Base-by-base conservation (phyloP, 768 basidiomycete species). In the Rhodotorula sphaerocarpa region DNA sequence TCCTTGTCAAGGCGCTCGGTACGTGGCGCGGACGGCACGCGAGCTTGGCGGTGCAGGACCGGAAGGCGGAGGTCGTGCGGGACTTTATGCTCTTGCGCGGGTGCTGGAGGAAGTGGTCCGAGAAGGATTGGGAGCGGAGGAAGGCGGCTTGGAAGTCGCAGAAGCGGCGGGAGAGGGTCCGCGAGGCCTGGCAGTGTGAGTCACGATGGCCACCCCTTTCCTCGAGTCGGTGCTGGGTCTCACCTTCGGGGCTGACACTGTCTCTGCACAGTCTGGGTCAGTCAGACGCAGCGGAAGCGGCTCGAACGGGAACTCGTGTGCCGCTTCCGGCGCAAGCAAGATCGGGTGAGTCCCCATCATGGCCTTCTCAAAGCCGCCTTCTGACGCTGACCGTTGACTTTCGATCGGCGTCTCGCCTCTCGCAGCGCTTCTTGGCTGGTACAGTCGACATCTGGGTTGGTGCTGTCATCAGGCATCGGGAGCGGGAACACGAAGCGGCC, bases 251-350 rank as follows among this genome's bases (percentile, higher is more conserved):
- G n/a, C n/a, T n/a, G n/a, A n/a, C n/a, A n/a, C n/a, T n/a, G n/a
- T n/a, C n/a, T n/a, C n/a, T n/a, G n/a, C 44, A 11, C 55, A 67
- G 66, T 63, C 43, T 67, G 66, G 66, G 28, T 44, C 2, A 25
- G 16, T 25, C 36, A 41, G 14, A 57, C 54, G 27, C 33, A 39
- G 30, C 57, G 45, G 21, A 36, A 52, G 27, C 25, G 43, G 20
- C 50, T 48, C 15, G 55, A 60, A 18, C 41, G 47, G 16, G 16
- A 7, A 7, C 25, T 53, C 9, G 30, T 57, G 20, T 45, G 3
- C 7, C 34, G 43, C 3, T 46, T 61, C 0, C 36, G 53, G n/a
- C 7, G 42, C 36, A 43, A 20, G 27, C 10, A 18, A 5, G 45
- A 48, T 7, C 12, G 20, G 20, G 62, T 63, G n/a, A 16, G 51